A percentile compares a stretch with the other conserved stretches of the same genome.
Evolutionary conservation across 1,139 yeast species (phyloP).

Genomic region (Sugiyamaella pinicola): DNA sequence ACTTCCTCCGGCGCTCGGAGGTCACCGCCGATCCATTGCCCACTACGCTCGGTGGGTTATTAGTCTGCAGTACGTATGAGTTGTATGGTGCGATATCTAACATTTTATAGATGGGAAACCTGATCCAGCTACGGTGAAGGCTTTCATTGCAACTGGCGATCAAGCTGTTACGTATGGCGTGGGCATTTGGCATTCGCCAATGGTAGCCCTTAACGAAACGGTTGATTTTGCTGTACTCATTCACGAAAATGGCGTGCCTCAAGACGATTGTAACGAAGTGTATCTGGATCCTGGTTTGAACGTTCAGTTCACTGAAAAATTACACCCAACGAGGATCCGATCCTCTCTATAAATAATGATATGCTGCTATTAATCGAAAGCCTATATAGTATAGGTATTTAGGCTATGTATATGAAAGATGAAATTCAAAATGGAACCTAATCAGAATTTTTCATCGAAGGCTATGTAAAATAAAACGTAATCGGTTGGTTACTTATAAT

Average conservation of each 20-base stretch:
- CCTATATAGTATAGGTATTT: too few relatives aligned
- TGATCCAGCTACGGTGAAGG: conserved; percentile 58
- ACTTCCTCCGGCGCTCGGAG: conserved; percentile 45
- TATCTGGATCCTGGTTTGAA: conserved; percentile 54
- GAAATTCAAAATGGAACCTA: too few relatives aligned
- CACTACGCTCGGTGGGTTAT: too few relatives aligned
- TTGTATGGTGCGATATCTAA: too few relatives aligned
- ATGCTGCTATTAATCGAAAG: too few relatives aligned
- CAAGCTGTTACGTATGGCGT: conserved; percentile 89
- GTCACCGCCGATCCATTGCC: too few relatives aligned
- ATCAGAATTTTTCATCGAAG: neutral
- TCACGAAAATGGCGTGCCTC: conserved; percentile 76
- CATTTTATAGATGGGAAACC: conserved; percentile 57
- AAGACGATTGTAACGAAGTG: conserved; percentile 83
- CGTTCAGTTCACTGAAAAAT: conserved; percentile 22
- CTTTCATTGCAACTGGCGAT: conserved; percentile 76
- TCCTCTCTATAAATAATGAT: neutral
- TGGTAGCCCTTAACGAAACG: conserved; percentile 65
- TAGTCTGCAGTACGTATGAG: too few relatives aligned
- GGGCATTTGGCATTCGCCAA: conserved; percentile 89
- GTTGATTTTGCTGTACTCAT: conserved; percentile 84
- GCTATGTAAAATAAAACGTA: too few relatives aligned
- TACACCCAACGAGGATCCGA: neutral
- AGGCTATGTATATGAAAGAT: too few relatives aligned
- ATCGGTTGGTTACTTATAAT: too few relatives aligned